Percentiles rank a stretch among this genome's conserved stretches.
Conservation (phyloP, 2,329 filamentous ascomycete species). For the Mycosphaerella arachidis region DNA sequence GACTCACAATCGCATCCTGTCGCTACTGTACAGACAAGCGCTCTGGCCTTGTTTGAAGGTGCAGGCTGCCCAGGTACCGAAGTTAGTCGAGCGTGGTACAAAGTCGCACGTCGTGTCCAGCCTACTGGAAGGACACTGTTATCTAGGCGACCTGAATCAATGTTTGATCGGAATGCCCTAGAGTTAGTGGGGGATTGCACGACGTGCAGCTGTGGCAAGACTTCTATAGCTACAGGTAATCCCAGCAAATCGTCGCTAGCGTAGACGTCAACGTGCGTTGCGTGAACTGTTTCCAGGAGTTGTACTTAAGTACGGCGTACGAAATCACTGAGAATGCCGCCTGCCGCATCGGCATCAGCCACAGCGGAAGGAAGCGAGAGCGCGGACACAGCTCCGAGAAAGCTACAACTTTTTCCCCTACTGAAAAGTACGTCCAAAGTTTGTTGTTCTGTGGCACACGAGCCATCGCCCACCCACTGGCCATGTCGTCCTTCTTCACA, state of each 20-base stretch:
- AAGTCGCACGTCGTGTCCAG: no score
- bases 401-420: background rate
- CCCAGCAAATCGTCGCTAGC: background rate
- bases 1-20: slow-evolving; percentile 2
- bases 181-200: no score
- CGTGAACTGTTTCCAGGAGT: background rate
- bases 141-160: no score
- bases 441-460: background rate
- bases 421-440: background rate
- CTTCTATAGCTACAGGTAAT: background rate
- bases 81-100: no score
- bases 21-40: background rate
- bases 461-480: slow-evolving; percentile 2
- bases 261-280: background rate
- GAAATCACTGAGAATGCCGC: background rate
- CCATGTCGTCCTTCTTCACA: slow-evolving; percentile 96
- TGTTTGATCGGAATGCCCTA: no score
- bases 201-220: no score
- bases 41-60: background rate
- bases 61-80: background rate
- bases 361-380: no score
- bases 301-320: background rate
- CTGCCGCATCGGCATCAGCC: no score
- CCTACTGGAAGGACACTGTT: no score
- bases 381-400: background rate